Base-by-base conservation (phyloP, 2,329 filamentous ascomycete genomes). In the Trichophyton schoenleinii region DNA sequence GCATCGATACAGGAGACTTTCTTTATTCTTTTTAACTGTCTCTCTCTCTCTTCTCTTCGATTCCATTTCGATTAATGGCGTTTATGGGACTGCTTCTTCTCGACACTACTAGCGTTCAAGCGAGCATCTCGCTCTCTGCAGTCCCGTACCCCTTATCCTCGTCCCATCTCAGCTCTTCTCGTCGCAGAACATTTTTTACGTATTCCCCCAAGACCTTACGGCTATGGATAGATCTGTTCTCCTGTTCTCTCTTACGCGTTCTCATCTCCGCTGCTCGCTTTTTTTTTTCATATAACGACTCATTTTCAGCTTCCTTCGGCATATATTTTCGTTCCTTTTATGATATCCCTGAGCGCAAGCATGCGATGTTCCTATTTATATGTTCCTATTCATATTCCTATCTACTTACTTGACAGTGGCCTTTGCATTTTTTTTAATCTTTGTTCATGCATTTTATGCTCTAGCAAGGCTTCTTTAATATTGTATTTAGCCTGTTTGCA, bases 211-310 rank as follows among this genome's bases (percentile, higher is more conserved):
- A 25, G 20, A 48, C 13, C 13, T 53, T 34, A 53, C 25, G 49
- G 28, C 49, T 48, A 48, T 57, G n/a, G 48, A 57, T 57, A 61
- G 55, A 49, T 44, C 36, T 41, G 57, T 58, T 28, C 36, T 49
- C 57, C 36, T 57, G 48, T n/a, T 25, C 6, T 18, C 25, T 31
- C 6, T 31, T 31, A 31, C 28, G 28, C 28, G 6, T 31, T 2
- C 6, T 7, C 49, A 41, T 15, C 34, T 41, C 60, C 34, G 9
- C n/a, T 58, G 25, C 28, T 53, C 22, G n/a, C 41, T 44, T 44
- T 44, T 18, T 44, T n/a, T n/a, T 20, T 44, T 18, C 6, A n/a
- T n/a, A n/a, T 44, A 18, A 44, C n/a, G 41, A 44, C 41, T 44
- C 41, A n/a, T 6, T 44, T 15, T 44, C 28, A 31, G 34, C 41